Evolutionary conservation across 352 stramenopile genomes (phyloP).

Genomic region (Blastocystis sp.): DNA sequence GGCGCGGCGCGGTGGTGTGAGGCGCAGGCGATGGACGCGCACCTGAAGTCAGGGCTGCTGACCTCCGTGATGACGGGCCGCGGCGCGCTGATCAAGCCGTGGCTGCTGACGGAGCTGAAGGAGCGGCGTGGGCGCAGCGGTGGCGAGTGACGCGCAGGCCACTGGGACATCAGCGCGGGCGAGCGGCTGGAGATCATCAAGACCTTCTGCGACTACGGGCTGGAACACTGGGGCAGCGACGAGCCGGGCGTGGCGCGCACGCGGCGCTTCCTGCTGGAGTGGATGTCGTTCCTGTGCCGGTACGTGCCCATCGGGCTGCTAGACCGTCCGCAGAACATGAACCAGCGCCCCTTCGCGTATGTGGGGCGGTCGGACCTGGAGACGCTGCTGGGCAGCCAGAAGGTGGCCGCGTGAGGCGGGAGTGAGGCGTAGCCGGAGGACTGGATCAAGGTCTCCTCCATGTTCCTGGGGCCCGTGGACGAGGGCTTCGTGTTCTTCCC

Average conservation of each 20-base stretch:
- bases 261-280: conserved; percentile 95
- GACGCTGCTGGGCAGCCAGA: conserved; percentile 90
- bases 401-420: conserved; percentile 72
- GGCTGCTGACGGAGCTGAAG: conserved; percentile 97
- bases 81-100: conserved; percentile 96
- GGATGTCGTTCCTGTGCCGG: conserved; percentile 92
- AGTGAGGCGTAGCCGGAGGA: conserved; percentile 75
- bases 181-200: conserved; percentile 93
- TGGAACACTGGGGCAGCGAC: conserved; percentile 98
- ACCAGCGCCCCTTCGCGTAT: conserved; percentile 87
- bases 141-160: background rate
- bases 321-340: conserved; percentile 92
- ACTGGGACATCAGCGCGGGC: conserved; percentile 73
- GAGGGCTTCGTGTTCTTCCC: conserved; percentile 88
- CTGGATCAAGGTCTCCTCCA: conserved; percentile 98
- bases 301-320: conserved; percentile 96
- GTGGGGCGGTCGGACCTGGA: conserved; percentile 89
- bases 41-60: conserved; percentile 80
- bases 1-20: background rate
- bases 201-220: conserved; percentile 90
- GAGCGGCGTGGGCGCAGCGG: conserved; percentile 77
- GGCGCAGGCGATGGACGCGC: conserved; percentile 80
- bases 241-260: conserved; percentile 94
- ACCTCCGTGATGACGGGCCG: conserved; percentile 84
- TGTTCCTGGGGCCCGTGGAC: conserved; percentile 90